Percentiles rank a stretch among this genome's conserved stretches.
phyloP scores from a whole-genome alignment of 495 filamentous ascomycete genomes.

The Trichoderma asperelloides region DNA sequence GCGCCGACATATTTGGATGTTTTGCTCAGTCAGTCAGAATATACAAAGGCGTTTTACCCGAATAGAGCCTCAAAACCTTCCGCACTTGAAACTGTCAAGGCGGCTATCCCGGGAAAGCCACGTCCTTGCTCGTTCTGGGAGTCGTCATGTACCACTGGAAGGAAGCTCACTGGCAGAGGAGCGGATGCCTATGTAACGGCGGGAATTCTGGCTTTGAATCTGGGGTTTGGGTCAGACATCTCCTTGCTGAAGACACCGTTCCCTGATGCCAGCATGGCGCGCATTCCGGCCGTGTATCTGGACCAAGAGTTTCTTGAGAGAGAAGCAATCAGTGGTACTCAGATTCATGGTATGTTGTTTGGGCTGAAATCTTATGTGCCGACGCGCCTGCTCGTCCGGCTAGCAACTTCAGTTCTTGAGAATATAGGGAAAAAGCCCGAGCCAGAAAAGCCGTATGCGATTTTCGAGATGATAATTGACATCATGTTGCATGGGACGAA shows the following conservation, averaged over 20 bases:
- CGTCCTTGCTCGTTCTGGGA: not conserved
- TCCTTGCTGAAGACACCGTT: constrained; percentile 17
- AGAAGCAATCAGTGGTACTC: not conserved
- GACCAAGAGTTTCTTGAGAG: constrained; percentile 18
- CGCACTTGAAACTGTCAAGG: not conserved
- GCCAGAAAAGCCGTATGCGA: not conserved
- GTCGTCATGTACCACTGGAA: not conserved
- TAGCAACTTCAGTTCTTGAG: not conserved
- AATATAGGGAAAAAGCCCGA: not conserved
- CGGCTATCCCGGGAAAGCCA: not conserved
- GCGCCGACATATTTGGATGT: not conserved
- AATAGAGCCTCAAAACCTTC: not conserved
- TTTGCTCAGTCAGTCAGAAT: not conserved
- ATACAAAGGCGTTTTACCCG: not conserved
- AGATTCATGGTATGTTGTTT: not conserved
- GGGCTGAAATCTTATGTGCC: not conserved
- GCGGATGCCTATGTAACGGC: not conserved
- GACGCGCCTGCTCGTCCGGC: not conserved
- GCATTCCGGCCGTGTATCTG: constrained; percentile 20
- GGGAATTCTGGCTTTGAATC: not conserved
- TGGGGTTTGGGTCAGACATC: not conserved
- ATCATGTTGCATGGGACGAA: constrained; percentile 3
- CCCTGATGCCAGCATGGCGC: constrained; percentile 13
- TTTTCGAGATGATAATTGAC: not conserved
- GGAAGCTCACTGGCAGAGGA: not conserved